Base-by-base conservation (phyloP, 768 basidiomycete species). In the Leccinum boreale region DNA sequence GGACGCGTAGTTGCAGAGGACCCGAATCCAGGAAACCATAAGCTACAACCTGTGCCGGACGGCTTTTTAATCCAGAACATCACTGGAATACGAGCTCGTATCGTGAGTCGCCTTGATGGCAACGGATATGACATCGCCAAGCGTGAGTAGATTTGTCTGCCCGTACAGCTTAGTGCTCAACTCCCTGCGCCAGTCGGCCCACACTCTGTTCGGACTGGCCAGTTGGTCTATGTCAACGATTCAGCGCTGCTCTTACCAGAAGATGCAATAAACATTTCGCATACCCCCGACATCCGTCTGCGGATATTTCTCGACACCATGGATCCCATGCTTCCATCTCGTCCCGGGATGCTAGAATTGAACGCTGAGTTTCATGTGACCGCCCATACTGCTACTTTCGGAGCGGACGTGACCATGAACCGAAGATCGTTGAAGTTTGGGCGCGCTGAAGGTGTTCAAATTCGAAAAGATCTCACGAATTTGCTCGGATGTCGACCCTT, bases 41-140 rank as follows among this genome's bases (percentile, higher is more conserved):
- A 94, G 68, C 71, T 95, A 11, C 77, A 76, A 14, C 71, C 79
- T 28, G 79, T 86, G 26, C 62, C 77, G 4, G 83, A 87, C 67
- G 94, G 94, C 2, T 92, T 84, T 66, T 73, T 93, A 47, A 73
- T 96, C 29, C 80, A 86, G 52, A 88, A 94, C 66, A 77, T 93
- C 9, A 81, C 87, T 2, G 94, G 93, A 6, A 80, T 97, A 49
- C 82, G 90, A 36, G 81, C 86, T 2, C 86, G 85, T 59, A 86
- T 95, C 19, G 85, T 91, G 23, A 87, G 83, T 66, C 80, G 92
- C 26, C 69, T 94, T 53, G 94, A 95, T 64, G 87, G 87, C 12
- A 86, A 79, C 63, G 94, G 94, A 8, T 96, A 93, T 64, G 91
- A 96, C 64, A 80, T 98, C 53, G 81, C 88, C 33, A 91, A 85